Evolutionary conservation across 2,329 filamentous ascomycete genomes (phyloP), one percentile per base, ranked within the genome.

Genomic region (Colletotrichum trifolii): DNA sequence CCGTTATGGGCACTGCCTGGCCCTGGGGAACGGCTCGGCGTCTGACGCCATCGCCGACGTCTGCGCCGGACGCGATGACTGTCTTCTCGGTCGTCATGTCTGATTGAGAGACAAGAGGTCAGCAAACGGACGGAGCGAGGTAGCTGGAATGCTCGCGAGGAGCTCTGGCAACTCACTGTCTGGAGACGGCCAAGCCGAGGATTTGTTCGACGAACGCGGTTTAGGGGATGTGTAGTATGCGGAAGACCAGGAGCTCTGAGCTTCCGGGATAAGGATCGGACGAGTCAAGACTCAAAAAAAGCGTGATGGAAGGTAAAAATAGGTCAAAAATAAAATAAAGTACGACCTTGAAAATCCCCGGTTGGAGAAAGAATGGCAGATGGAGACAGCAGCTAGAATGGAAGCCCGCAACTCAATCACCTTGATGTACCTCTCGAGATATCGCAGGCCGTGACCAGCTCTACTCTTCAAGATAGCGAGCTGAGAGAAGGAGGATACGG

Each of bases 11-110:
- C 66, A 78, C 69, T 64, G 74, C 73, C 59, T 78, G 77, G 64
- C 80, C 77, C 47, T 80, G 80, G 50, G 82, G 81, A 59, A 83
- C 77, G 72, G 84, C 82, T 72, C 88, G 85, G 73, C 87, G 79
- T 71, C 87, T 82, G 67, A 86, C 81, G 69, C 82, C 82, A 71
- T 89, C 84, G 72, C 80, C 81, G 62, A 83, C 76, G 71, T 89
- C 86, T 73, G 85, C 83, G 77, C 88, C 88, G 43, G 88, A 87
- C 76, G 84, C 86, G 76, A 84, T 79, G 73, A 82, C 79, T 74
- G 83, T 81, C 77, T 82, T 84, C 63, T 83, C 81, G 73, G 81
- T 79, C 72, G 85, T 83, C 86, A 88, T 88, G 73, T 59, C 71
- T 66, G 60, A 48, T 50, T 34, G 40, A 33, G 25, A 34, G 15